A percentile compares a stretch with the other conserved stretches of the same genome.
Evolutionary conservation across 2,329 filamentous ascomycete species (phyloP).

Genomic region (Hypoxylon sp.): DNA sequence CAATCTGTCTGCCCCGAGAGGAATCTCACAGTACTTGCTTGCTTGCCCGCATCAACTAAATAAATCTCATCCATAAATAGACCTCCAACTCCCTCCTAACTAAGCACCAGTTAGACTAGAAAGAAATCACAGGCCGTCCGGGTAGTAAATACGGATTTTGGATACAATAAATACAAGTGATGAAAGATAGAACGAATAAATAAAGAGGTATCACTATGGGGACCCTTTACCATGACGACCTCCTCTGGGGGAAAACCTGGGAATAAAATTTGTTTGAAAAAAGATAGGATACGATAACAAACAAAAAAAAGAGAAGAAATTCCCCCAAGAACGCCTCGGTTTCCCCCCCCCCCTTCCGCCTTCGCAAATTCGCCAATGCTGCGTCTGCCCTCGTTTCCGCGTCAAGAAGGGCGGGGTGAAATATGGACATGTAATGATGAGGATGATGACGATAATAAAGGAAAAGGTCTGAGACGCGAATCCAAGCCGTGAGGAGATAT

Average conservation of each 20-base stretch:
- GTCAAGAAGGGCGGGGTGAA: slow-evolving; percentile 24
- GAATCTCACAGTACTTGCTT: neutral
- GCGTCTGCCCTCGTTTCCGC: slow-evolving; percentile 32
- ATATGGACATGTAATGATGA: slow-evolving; percentile 23
- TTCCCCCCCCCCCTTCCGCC: slow-evolving; percentile 20
- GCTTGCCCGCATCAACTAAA: neutral
- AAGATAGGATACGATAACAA: neutral
- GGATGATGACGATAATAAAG: too few relatives aligned
- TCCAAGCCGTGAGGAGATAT: slow-evolving; percentile 21
- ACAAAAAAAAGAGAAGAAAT: slow-evolving; percentile 9
- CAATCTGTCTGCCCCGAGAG: slow-evolving; percentile 21
- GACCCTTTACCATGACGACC: slow-evolving; percentile 19
- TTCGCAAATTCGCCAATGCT: slow-evolving; percentile 34
- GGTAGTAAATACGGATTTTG: too few relatives aligned
- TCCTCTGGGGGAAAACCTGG: neutral
- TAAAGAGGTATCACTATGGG: slow-evolving; percentile 33
- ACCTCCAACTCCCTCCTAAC: too few relatives aligned
- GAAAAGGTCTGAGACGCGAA: too few relatives aligned
- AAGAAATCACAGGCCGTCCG: too few relatives aligned
- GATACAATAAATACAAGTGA: too few relatives aligned
- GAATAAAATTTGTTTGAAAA: too few relatives aligned
- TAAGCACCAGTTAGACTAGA: too few relatives aligned
- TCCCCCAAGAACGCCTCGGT: slow-evolving; percentile 32
- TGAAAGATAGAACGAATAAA: slow-evolving; percentile 22
- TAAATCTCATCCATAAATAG: too few relatives aligned